These are phyloP conservation scores for Sicyos baderoa DNA, from an alignment of 306 rosid genomes.

Conservation along the genomic window DNA sequence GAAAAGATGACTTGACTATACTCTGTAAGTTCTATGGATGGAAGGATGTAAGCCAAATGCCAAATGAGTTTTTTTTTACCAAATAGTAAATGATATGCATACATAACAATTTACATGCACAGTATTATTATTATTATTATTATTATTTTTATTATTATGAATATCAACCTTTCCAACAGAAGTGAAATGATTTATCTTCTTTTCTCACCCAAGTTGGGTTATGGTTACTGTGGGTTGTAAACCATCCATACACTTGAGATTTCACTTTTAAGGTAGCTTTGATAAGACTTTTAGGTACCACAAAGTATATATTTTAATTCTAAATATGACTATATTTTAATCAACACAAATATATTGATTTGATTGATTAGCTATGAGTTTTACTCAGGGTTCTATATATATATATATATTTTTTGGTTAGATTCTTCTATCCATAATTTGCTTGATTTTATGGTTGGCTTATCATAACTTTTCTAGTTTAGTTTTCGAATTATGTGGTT, in stretches of 20 bases:
- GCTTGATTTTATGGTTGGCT: too few relatives aligned
- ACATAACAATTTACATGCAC: too few relatives aligned
- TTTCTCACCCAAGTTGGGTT: neutral
- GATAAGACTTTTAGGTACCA: neutral
- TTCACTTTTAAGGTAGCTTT: neutral
- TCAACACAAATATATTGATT: neutral
- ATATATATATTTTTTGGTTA: neutral
- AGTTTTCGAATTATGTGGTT: neutral
- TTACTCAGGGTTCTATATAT: neutral
- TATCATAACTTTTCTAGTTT: neutral
- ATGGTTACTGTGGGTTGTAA: neutral
- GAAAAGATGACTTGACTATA: too few relatives aligned
- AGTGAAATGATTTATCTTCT: constrained; percentile 2
- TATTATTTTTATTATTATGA: too few relatives aligned
- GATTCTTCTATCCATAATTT: neutral
- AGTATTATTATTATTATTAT: neutral
- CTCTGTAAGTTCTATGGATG: neutral
- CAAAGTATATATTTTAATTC: neutral
- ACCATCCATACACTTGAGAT: neutral
- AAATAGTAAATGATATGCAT: neutral
- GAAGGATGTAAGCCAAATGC: neutral
- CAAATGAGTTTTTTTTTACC: too few relatives aligned
- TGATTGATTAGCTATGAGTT: neutral
- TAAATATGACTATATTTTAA: neutral
- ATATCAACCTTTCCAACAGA: neutral